Evolutionary conservation across 2,329 filamentous ascomycete species (phyloP).

Genomic region (Sporothrix protearum): DNA sequence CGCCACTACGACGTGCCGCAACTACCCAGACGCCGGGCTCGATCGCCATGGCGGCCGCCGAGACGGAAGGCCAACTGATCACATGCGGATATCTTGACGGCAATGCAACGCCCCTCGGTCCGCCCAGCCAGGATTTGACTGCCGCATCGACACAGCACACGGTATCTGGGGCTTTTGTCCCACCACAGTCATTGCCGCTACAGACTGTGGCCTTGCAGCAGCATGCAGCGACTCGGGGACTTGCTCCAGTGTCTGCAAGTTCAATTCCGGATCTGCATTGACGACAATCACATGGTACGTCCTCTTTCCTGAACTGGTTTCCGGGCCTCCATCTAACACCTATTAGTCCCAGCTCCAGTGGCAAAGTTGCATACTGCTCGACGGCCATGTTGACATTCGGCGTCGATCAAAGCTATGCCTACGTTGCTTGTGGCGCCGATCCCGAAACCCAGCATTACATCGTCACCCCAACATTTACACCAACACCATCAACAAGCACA

Average conservation of each 20-base stretch:
- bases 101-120: constrained; percentile 33
- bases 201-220: constrained; percentile 40
- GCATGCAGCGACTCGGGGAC: constrained; percentile 36
- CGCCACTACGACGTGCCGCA: neutral
- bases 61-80: constrained; percentile 9
- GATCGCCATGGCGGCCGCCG: neutral
- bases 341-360: constrained; percentile 19
- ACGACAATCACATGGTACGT: constrained; percentile 40
- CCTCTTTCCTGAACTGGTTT: neutral
- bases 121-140: constrained; percentile 37
- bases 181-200: constrained; percentile 36
- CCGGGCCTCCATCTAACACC: neutral
- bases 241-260: constrained; percentile 38
- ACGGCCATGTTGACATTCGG: constrained; percentile 36
- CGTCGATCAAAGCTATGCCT: constrained; percentile 37
- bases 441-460: constrained; percentile 18
- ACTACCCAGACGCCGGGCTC: neutral
- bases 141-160: constrained; percentile 36
- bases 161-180: constrained; percentile 43
- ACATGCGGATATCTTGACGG: constrained; percentile 37
- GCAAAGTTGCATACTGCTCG: constrained; percentile 35
- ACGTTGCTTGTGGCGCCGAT: constrained; percentile 36
- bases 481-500: neutral
- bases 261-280: constrained; percentile 27
- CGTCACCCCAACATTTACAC: neutral